These are phyloP conservation scores for Pythium brachiatum DNA, from an alignment of 352 stramenopile species.

Conservation along the genomic window DNA sequence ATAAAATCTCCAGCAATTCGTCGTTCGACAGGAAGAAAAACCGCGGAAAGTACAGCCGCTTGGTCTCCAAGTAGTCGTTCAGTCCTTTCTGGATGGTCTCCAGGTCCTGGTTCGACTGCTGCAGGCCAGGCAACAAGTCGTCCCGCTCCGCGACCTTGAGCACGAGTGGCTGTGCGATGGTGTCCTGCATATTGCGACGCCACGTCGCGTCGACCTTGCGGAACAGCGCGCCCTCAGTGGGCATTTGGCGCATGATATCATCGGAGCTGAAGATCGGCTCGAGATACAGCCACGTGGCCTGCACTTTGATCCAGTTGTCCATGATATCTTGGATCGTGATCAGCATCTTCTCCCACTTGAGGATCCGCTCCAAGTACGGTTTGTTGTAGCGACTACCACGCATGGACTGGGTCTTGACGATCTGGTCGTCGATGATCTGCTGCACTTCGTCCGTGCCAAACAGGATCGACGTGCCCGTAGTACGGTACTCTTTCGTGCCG, in stretches of 20 bases:
- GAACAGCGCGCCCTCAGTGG: conserved; percentile 84
- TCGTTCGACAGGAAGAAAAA: conserved; percentile 96
- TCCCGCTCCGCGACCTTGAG: conserved; percentile 73
- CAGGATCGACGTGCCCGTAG: conserved; percentile 91
- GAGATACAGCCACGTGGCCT: conserved; percentile 92
- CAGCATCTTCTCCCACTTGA: conserved; percentile 89
- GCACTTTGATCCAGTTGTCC: conserved; percentile 94
- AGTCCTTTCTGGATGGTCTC: conserved; percentile 94
- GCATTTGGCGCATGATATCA: conserved; percentile 93
- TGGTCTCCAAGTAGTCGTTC: conserved; percentile 94
- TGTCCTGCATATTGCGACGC: conserved; percentile 88
- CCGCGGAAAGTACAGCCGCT: conserved; percentile 90
- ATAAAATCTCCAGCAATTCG: conserved; percentile 92
- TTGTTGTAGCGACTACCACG: conserved; percentile 92
- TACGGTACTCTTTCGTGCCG: conserved; percentile 91
- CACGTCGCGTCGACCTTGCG: conserved; percentile 87
- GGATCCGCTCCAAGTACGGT: conserved; percentile 88
- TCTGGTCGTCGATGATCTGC: conserved; percentile 93
- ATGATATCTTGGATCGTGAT: conserved; percentile 91
- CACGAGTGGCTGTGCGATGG: conserved; percentile 64
- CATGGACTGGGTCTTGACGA: conserved; percentile 96
- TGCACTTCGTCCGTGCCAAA: conserved; percentile 90
- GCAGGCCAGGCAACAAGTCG: conserved; percentile 78
- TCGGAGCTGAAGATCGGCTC: conserved; percentile 93
- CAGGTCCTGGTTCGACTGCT: conserved; percentile 90